phyloP scores from a whole-genome alignment of 257 asterid genomes.

The Pogostemon cablin region DNA sequence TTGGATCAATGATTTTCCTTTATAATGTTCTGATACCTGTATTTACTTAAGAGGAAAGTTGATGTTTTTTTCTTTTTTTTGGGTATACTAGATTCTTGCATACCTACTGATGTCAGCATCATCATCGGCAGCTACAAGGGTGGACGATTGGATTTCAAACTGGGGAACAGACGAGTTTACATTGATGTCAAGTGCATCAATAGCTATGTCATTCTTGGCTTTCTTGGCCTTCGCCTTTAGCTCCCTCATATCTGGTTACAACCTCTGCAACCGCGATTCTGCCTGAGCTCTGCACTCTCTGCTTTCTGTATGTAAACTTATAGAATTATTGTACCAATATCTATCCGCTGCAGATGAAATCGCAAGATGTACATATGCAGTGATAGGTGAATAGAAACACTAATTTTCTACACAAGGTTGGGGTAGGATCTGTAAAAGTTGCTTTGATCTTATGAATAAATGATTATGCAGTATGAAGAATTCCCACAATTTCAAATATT shows the following conservation, averaged over 20 bases:
- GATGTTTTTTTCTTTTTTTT: neutral
- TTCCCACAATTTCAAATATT: too few relatives aligned
- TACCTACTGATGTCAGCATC: slow-evolving; percentile 90
- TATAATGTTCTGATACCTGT: neutral
- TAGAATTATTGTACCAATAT: neutral
- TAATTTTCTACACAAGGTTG: neutral
- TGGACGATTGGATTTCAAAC: slow-evolving; percentile 76
- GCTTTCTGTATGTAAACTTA: neutral
- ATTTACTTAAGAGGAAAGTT: neutral
- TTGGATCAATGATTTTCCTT: too few relatives aligned
- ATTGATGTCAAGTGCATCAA: slow-evolving; percentile 75
- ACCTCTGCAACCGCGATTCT: slow-evolving; percentile 56
- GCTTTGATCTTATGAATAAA: slow-evolving; percentile 1
- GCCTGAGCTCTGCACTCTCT: slow-evolving; percentile 34
- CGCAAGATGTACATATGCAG: slow-evolving; percentile 41
- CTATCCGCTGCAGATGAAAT: neutral
- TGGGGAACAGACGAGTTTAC: slow-evolving; percentile 91
- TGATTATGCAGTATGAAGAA: neutral
- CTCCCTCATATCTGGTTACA: slow-evolving; percentile 74
- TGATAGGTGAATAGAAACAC: slow-evolving; percentile 27
- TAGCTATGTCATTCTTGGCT: slow-evolving; percentile 75
- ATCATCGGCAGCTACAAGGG: slow-evolving; percentile 86
- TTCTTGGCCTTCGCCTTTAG: slow-evolving; percentile 72
- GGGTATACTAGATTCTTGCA: slow-evolving; percentile 58
- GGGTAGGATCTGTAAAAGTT: neutral